Evolutionary conservation across 73 alveolate species (phyloP), one percentile per base, ranked within the genome.

Genomic region (Uronychia setigera): DNA sequence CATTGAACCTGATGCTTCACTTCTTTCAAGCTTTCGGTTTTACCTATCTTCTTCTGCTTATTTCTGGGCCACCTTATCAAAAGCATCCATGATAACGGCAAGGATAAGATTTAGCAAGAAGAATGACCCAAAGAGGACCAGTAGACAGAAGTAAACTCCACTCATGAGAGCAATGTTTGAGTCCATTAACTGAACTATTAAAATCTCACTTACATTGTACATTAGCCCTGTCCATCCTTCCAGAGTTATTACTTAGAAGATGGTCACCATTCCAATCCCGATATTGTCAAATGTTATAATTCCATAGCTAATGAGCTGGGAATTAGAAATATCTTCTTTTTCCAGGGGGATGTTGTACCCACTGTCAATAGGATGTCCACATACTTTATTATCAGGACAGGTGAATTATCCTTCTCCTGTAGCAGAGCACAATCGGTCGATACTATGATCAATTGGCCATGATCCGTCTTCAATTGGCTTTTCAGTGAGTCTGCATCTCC

Each of bases 171-270:
- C 5, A 19, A 46, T 46, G 67, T 46, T 46, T 5, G 67, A 46
- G 67, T 46, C 67, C 67, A 46, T 46, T 46, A 46, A 46, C 67
- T 46, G 19, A 19, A 19, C n/a, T 46, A 5, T 11, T 46, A 46
- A 46, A 46, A 46, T 5, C 67, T n/a, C 14, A 58, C 19, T 0
- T 26, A 88, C 13, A 31, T 33, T 75, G 30, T 83, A 83, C 92
- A 94, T 91, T 19, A 85, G 82, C 57, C 74, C 58, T 11, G 95
- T 91, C 98, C 98, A 94, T 27, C 96, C 98, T 88, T 91, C 96
- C 32, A 94, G 60, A 74, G 94, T 91, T 27, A 87, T 94, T 88
- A 86, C 86, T 19, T 84, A 82, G 85, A 94, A 94, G 34, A 94
- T 81, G 29, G 95, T 87, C 32, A 94, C 88, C 80, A 94, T 80